phyloP scores from a whole-genome alignment of 345 rosid species.

The Linum usitatissimum region DNA sequence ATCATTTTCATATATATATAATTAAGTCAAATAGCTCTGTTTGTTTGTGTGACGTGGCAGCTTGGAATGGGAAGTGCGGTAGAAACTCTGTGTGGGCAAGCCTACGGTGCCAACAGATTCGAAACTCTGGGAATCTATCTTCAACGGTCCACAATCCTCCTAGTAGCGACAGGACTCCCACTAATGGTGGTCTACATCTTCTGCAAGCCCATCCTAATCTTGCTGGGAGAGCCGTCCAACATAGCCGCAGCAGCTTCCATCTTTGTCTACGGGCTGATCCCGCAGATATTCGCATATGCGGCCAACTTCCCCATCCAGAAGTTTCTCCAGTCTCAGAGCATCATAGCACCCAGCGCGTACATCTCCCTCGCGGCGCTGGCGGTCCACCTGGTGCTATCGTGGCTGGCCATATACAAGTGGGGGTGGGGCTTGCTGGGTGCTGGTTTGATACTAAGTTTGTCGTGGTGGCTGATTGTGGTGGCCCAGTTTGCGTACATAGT shows the following conservation, averaged over 20 bases:
- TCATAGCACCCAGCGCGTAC: constrained; percentile 18
- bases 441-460: constrained; percentile 52
- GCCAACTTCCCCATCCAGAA: constrained; percentile 21
- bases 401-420: constrained; percentile 12
- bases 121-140: constrained; percentile 18
- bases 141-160: constrained; percentile 16
- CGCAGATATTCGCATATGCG: constrained; percentile 18
- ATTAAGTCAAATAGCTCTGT: background rate
- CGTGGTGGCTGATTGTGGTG: constrained; percentile 78
- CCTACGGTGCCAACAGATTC: constrained; percentile 16
- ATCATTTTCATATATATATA: background rate
- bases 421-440: constrained; percentile 36
- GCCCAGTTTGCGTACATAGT: constrained; percentile 47
- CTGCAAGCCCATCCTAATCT: constrained; percentile 14
- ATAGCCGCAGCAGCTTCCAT: constrained; percentile 13
- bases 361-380: constrained; percentile 9
- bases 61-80: constrained; percentile 24
- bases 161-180: constrained; percentile 13
- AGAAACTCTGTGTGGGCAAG: constrained; percentile 23
- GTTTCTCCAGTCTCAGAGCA: constrained; percentile 22
- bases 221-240: constrained; percentile 10
- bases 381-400: constrained; percentile 12
- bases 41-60: constrained; percentile 2
- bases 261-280: constrained; percentile 21
- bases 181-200: constrained; percentile 11